Evolutionary conservation across 2,329 filamentous ascomycete species (phyloP), one percentile per base, ranked within the genome.

Genomic region (Hypoxylon sp.): DNA sequence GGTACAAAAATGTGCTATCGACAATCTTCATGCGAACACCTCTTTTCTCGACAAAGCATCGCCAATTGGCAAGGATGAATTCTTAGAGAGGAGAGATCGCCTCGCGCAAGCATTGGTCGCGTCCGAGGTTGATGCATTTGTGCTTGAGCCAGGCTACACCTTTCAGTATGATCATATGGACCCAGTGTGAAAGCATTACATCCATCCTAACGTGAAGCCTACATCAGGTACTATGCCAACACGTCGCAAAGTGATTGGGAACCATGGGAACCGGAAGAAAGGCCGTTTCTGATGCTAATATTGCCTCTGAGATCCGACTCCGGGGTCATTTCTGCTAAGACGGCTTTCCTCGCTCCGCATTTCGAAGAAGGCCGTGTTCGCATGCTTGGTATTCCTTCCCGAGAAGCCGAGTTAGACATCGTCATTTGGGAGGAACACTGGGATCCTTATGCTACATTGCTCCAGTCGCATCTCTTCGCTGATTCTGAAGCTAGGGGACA

Each of bases 401-500:
- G 82, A 4, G 77, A 82, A 1, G 75, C 81, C 2, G 79, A 82
- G 14, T 79, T 90, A 5, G 80, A 85, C 10, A 85, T 89, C 41
- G 80, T 90, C 13, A 80, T 82, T 0, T 90, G 88, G 83, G 87
- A 90, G 75, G 88, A 90, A 71, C 87, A 90, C 69, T 90, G 87
- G 88, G 82, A 90, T 74, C 88, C 87, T 0, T 91, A 90, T 74
- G 76, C 76, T 0, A 90, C 86, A 0, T 79, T 90, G 17, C 77
- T 82, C 11, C 68, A 82, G 23, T 84, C 82, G 0, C 79, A 74
- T 6, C 76, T 85, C 1, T 84, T 84, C 34, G 65, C 67, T 10
- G 25, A 57, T 10, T 53, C 43, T 17, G 25, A 25, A 13, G 4
- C 13, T 52, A 43, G 63, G 10, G 69, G 14, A 4, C 56, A 59